Evolutionary conservation across 1,284 basidiomycete species (phyloP).

Genomic region (Ustilago crameri): DNA sequence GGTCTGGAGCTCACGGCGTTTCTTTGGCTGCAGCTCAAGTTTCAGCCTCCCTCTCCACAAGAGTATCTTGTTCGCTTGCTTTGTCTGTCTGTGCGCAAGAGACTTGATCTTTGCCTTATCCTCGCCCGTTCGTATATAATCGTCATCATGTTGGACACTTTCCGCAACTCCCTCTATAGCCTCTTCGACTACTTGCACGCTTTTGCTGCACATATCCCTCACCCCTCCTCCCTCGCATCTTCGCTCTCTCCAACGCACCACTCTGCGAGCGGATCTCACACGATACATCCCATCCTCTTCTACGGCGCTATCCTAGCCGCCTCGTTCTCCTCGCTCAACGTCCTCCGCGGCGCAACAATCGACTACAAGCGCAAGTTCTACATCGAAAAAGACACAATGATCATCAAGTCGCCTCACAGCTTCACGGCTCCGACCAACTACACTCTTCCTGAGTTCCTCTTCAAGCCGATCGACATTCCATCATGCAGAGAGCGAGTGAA

Average conservation of each 20-base stretch:
- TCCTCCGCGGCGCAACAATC: slow-evolving; percentile 14
- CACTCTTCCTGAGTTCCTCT: slow-evolving; percentile 56
- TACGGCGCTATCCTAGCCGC: slow-evolving; percentile 26
- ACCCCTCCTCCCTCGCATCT: slow-evolving; percentile 1
- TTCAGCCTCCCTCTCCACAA: slow-evolving; percentile 8
- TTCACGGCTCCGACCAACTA: slow-evolving; percentile 46
- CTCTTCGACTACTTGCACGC: slow-evolving; percentile 29
- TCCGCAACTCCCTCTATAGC: slow-evolving; percentile 20
- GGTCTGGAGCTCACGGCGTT: slow-evolving; percentile 3
- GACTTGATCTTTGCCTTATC: background rate
- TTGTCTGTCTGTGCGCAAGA: background rate
- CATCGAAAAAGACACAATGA: slow-evolving; percentile 41
- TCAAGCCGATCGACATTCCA: slow-evolving; percentile 42
- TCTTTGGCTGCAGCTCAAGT: slow-evolving; percentile 3
- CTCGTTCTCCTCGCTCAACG: slow-evolving; percentile 16
- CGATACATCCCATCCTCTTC: slow-evolving; percentile 14
- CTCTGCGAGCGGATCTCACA: too few relatives aligned
- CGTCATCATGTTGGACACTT: slow-evolving; percentile 16
- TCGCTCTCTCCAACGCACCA: slow-evolving; percentile 2
- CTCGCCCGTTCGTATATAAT: slow-evolving; percentile 16
- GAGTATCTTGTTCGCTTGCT: background rate
- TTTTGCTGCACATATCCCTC: slow-evolving; percentile 8
- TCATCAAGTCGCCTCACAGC: slow-evolving; percentile 49
- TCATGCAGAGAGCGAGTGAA: slow-evolving; percentile 34
- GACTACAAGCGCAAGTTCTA: slow-evolving; percentile 34